phyloP scores from a whole-genome alignment of 139 green algal species.

The Penium margaritaceum region DNA sequence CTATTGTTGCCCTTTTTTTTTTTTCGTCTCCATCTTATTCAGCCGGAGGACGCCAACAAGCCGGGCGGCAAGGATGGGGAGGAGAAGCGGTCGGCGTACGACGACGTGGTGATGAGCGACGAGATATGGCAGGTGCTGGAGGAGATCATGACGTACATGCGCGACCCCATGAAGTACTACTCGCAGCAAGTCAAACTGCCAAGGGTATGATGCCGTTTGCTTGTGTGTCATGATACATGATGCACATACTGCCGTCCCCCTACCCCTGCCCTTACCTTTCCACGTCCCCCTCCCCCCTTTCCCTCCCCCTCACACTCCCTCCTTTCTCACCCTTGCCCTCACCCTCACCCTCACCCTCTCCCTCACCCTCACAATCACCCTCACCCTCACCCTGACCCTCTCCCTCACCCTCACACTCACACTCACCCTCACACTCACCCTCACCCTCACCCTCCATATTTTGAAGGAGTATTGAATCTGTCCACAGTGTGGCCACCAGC shows the following conservation, averaged over 20 bases:
- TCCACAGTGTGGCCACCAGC: neutral
- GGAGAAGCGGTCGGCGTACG: neutral
- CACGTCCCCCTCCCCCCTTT: neutral
- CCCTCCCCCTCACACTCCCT: neutral
- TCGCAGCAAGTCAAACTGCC: slow-evolving; percentile 4
- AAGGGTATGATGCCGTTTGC: neutral
- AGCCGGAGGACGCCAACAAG: slow-evolving; percentile 4
- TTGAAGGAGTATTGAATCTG: neutral
- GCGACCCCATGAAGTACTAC: neutral
- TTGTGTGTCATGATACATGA: neutral
- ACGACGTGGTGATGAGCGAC: slow-evolving; percentile 12
- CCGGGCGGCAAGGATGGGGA: neutral
- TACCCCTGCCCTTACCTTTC: neutral
- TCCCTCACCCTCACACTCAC: neutral
- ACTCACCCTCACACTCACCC: neutral
- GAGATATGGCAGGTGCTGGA: slow-evolving; percentile 13
- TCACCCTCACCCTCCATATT: neutral
- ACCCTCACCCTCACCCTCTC: neutral
- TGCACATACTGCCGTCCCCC: neutral
- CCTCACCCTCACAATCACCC: neutral
- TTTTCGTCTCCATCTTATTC: too few relatives aligned
- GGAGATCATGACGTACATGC: slow-evolving; percentile 20
- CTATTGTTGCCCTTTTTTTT: too few relatives aligned
- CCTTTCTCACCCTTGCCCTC: neutral
- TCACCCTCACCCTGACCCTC: neutral